phyloP scores from a whole-genome alignment of 768 basidiomycete species.

The Russula sp. region DNA sequence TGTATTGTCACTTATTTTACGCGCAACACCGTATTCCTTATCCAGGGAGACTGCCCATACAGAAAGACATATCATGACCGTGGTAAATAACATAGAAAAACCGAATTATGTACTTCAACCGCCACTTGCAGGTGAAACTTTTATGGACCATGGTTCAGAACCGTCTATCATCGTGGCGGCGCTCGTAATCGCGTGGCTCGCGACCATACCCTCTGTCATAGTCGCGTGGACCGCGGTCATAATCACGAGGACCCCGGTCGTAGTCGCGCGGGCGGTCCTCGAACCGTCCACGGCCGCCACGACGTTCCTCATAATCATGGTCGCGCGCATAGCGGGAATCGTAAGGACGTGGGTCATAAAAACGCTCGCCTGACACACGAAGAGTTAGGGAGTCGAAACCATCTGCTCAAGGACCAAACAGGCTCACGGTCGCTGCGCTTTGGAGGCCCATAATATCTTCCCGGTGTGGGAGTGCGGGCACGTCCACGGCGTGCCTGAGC shows the following conservation, averaged over 20 bases:
- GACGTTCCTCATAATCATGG: conserved; percentile 43
- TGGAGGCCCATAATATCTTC: conserved; percentile 89
- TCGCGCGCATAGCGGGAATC: conserved; percentile 80
- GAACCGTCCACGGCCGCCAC: conserved; percentile 38
- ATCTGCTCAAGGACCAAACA: background rate
- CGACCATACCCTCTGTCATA: conserved; percentile 32
- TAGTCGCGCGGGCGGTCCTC: conserved; percentile 34
- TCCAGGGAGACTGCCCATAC: background rate
- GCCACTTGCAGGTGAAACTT: background rate
- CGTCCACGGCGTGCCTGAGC: conserved; percentile 80
- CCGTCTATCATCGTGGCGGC: conserved; percentile 31
- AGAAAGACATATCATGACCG: background rate
- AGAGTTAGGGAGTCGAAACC: conserved; percentile 4
- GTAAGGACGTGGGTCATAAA: conserved; percentile 89
- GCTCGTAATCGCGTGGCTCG: conserved; percentile 28
- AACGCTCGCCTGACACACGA: conserved; percentile 57
- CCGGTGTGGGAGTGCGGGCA: conserved; percentile 89
- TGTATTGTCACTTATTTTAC: background rate
- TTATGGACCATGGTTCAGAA: conserved; percentile 30
- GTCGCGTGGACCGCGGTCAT: conserved; percentile 22
- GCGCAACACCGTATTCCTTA: background rate
- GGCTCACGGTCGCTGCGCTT: conserved; percentile 61
- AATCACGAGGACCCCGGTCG: conserved; percentile 32
- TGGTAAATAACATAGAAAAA: conserved; percentile 2
- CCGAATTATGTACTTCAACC: conserved; percentile 3